Conservation (phyloP, 768 basidiomycete species). For the Xerocomellus intermedius region DNA sequence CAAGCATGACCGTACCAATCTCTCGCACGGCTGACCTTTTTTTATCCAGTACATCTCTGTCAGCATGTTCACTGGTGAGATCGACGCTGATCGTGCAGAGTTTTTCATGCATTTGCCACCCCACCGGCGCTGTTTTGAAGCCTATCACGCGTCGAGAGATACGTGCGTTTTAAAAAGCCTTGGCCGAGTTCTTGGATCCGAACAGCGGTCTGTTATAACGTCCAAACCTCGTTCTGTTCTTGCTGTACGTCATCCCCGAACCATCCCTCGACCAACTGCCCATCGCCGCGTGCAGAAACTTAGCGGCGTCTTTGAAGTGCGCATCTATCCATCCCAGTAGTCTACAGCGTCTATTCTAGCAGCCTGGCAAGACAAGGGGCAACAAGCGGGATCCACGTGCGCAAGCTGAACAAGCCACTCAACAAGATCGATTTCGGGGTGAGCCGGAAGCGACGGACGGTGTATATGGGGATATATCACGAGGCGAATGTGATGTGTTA, state of each 20-base stretch:
- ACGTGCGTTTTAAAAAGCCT: conserved; percentile 79
- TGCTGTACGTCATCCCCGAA: conserved; percentile 48
- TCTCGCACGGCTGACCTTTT: background rate
- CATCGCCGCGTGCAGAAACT: conserved; percentile 54
- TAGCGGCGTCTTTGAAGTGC: conserved; percentile 83
- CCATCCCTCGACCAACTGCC: background rate
- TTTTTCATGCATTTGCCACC: conserved; percentile 95
- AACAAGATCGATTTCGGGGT: conserved; percentile 60
- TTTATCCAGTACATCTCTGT: conserved; percentile 86
- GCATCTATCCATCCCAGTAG: conserved; percentile 75
- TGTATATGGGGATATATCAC: conserved; percentile 79
- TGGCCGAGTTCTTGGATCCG: conserved; percentile 80
- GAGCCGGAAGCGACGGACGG: conserved; percentile 63
- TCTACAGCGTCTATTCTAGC: conserved; percentile 59
- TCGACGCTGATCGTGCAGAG: conserved; percentile 94
- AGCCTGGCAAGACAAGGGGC: conserved; percentile 41
- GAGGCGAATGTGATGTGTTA: conserved; percentile 79
- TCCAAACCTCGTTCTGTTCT: conserved; percentile 73
- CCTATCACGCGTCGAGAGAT: conserved; percentile 88
- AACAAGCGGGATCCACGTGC: conserved; percentile 56
- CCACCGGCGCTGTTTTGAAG: conserved; percentile 66
- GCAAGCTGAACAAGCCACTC: conserved; percentile 57
- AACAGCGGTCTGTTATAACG: conserved; percentile 79
- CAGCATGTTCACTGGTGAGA: conserved; percentile 96
- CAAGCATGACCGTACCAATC: conserved; percentile 14